Percentiles rank a stretch among this genome's conserved stretches.
These are phyloP conservation scores for Lophium mytilinum DNA, from an alignment of 495 filamentous ascomycete species.

Conservation along the genomic window DNA sequence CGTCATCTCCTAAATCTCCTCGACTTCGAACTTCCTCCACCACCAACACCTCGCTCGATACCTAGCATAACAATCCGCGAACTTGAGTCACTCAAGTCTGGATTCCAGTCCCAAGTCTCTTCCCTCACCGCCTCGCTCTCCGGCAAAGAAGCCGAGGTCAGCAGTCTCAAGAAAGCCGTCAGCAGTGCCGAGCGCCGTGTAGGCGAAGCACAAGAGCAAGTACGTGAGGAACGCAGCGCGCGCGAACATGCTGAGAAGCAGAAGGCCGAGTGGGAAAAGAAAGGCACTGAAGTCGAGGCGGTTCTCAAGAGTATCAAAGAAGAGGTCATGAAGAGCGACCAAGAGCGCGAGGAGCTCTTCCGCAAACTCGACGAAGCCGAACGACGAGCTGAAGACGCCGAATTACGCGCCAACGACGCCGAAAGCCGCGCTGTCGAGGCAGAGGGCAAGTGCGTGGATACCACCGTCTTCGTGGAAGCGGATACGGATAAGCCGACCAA, in stretches of 20 bases:
- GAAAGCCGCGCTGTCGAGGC: slow-evolving; percentile 33
- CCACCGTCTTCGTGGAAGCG: slow-evolving; percentile 15
- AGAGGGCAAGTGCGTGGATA: slow-evolving; percentile 25
- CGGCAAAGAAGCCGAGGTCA: slow-evolving; percentile 84
- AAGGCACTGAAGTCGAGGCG: slow-evolving; percentile 74
- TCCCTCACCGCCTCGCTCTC: slow-evolving; percentile 80
- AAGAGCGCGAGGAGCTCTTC: slow-evolving; percentile 64
- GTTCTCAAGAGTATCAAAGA: slow-evolving; percentile 70
- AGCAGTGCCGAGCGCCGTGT: slow-evolving; percentile 86
- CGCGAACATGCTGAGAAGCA: slow-evolving; percentile 68
- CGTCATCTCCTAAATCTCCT: slow-evolving; percentile 56
- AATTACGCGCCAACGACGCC: slow-evolving; percentile 42
- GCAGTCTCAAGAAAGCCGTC: slow-evolving; percentile 75
- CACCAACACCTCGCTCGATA: slow-evolving; percentile 83
- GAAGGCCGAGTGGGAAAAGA: slow-evolving; percentile 72
- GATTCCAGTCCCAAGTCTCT: slow-evolving; percentile 80
- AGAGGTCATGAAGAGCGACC: slow-evolving; percentile 68
- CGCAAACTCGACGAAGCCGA: slow-evolving; percentile 67
- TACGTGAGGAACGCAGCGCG: slow-evolving; percentile 61
- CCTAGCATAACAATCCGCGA: slow-evolving; percentile 87
- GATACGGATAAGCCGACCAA: neutral
- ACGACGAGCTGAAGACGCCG: slow-evolving; percentile 55
- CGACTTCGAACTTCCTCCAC: slow-evolving; percentile 86
- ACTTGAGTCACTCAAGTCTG: slow-evolving; percentile 82
- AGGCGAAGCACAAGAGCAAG: slow-evolving; percentile 70